A percentile compares a stretch with the other conserved stretches of the same genome.
phyloP scores from a whole-genome alignment of 108 stramenopile genomes.

The Aurantiochytrium sp. region DNA sequence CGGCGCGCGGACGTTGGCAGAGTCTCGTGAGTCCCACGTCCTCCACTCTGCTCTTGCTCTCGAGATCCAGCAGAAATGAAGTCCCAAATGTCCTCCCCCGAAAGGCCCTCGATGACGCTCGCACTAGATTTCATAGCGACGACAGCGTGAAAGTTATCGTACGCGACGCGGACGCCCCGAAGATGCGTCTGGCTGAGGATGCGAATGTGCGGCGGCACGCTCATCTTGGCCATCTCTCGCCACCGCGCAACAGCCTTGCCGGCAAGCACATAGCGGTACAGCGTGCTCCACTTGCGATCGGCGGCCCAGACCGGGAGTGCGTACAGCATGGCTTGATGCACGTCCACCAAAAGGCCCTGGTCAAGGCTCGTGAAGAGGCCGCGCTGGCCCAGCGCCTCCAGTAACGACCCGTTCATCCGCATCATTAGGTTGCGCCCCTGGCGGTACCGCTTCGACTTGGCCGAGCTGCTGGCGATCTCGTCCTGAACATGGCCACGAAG shows the following conservation, averaged over 20 bases:
- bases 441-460: neutral
- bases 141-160: neutral
- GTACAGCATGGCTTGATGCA: neutral
- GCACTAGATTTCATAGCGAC: neutral
- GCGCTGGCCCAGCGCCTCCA: constrained; percentile 6
- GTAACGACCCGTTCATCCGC: neutral
- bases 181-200: neutral
- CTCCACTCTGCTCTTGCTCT: too few relatives aligned
- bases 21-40: too few relatives aligned
- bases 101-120: neutral
- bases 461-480: neutral
- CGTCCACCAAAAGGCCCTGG: neutral
- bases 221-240: neutral
- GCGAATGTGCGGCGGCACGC: neutral
- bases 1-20: too few relatives aligned
- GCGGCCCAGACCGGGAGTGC: neutral
- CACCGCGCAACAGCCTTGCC: neutral
- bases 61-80: neutral
- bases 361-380: neutral
- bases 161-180: neutral
- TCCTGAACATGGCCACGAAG: neutral
- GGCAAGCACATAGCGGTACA: neutral
- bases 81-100: neutral
- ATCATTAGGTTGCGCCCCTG: neutral
- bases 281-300: neutral